phyloP scores from a whole-genome alignment of 257 asterid species.

The Ophiorrhiza pumila region DNA sequence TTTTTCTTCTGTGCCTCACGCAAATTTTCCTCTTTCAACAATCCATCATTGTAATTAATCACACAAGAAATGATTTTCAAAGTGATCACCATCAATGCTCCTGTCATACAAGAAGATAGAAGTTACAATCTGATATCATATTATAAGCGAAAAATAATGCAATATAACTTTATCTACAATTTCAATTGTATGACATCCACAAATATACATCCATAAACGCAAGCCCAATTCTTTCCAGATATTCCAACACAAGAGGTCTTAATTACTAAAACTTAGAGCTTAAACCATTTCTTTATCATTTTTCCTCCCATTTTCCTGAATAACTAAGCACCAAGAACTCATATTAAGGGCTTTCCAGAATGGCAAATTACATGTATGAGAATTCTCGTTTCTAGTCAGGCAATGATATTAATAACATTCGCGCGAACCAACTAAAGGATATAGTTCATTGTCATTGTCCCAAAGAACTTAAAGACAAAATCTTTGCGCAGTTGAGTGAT shows the following conservation, averaged over 20 bases:
- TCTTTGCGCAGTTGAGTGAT: background rate
- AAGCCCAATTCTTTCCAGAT: background rate
- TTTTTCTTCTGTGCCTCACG: conserved; percentile 82
- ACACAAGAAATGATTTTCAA: conserved; percentile 84
- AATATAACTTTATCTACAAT: background rate
- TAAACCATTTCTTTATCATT: too few relatives aligned
- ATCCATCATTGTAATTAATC: conserved; percentile 88
- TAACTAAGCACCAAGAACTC: too few relatives aligned
- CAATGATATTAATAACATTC: background rate
- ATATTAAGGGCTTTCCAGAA: background rate
- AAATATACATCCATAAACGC: background rate
- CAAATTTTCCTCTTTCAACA: conserved; percentile 77
- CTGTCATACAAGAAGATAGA: conserved; percentile 34
- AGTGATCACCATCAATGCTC: conserved; percentile 97
- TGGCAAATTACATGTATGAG: background rate
- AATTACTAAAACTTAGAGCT: background rate
- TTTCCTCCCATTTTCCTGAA: too few relatives aligned
- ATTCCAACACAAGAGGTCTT: background rate
- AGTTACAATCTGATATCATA: background rate
- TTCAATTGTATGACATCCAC: background rate
- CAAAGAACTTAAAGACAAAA: background rate
- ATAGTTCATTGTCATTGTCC: background rate
- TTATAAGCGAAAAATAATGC: background rate
- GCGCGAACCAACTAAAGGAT: background rate
- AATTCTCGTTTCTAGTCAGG: background rate